These are phyloP conservation scores for Myriangium duriaei DNA, from an alignment of 2,329 filamentous ascomycete genomes.

Conservation along the genomic window DNA sequence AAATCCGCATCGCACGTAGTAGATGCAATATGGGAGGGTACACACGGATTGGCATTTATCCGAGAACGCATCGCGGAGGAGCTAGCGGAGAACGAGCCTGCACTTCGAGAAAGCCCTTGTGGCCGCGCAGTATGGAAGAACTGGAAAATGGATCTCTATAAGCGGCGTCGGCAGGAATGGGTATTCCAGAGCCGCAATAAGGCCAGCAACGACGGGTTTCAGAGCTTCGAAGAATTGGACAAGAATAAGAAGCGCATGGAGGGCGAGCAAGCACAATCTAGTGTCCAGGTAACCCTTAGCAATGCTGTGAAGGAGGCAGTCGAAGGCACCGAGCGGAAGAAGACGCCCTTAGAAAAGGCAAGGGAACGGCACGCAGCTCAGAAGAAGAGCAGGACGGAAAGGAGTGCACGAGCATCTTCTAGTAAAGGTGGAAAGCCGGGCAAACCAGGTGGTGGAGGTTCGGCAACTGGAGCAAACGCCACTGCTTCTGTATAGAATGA, in stretches of 20 bases:
- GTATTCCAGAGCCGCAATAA: slow-evolving; percentile 44
- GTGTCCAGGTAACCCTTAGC: neutral
- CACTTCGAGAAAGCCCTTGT: slow-evolving; percentile 49
- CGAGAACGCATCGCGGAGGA: slow-evolving; percentile 55
- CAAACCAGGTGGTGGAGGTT: slow-evolving; percentile 1
- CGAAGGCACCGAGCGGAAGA: slow-evolving; percentile 19
- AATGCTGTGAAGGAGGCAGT: slow-evolving; percentile 16
- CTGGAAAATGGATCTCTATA: slow-evolving; percentile 62
- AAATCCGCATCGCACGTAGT: slow-evolving; percentile 54
- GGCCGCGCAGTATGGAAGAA: slow-evolving; percentile 61
- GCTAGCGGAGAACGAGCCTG: slow-evolving; percentile 45
- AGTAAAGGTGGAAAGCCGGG: too few relatives aligned
- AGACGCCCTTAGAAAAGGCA: slow-evolving; percentile 44
- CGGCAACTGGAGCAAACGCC: slow-evolving; percentile 18
- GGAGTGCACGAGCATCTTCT: too few relatives aligned
- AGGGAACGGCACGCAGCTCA: slow-evolving; percentile 42
- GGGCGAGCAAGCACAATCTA: slow-evolving; percentile 8
- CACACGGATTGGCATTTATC: slow-evolving; percentile 51
- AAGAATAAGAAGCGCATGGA: slow-evolving; percentile 14
- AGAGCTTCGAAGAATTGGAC: slow-evolving; percentile 36
- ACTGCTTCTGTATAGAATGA: slow-evolving; percentile 10
- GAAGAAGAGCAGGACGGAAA: slow-evolving; percentile 25
- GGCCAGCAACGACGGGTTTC: slow-evolving; percentile 39
- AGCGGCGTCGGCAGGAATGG: slow-evolving; percentile 51
- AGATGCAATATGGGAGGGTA: slow-evolving; percentile 53